Base-by-base conservation (phyloP, 768 basidiomycete genomes). In the Boletus reticuloceps region DNA sequence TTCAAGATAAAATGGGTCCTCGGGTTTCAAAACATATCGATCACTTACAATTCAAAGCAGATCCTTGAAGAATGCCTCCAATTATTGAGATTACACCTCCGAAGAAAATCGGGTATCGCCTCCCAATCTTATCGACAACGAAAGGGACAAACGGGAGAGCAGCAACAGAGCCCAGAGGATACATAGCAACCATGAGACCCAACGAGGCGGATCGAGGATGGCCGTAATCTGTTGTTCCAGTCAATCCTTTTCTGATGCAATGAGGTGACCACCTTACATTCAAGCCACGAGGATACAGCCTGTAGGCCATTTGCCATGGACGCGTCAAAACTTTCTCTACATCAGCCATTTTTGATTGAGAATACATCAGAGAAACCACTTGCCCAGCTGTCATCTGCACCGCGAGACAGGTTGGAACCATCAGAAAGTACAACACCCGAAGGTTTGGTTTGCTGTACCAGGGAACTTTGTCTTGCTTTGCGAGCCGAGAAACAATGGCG, bases 371-470 rank as follows among this genome's bases (percentile, higher is more conserved):
- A 14, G 34, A 13, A 54, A 31, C 22, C 14, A 29, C 53, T 47
- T 46, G 19, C 56, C 56, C 53, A 19, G 37, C 50, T 6, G 48
- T 37, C 48, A 55, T 42, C n/a, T 60, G 59, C 46, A 66, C 62
- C 31, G 53, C 55, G 10, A 66, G 31, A 45, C 59, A 60, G 4
- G 55, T 51, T 20, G 83, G 83, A 55, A 84, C 71, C 66, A 86
- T 73, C 47, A 84, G 52, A 27, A 85, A 51, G 66, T 86, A 86
- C 43, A 85, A 62, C 16, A 74, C 34, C 27, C 83, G 72, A 56
- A 86, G 69, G 55, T 85, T 86, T 5, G 74, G 82, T 59, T 86
- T 86, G 58, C 64, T 65, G 65, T 85, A 85, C 85, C 84, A 86
- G 37, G 82, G 81, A 3, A 41, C 22, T 2, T 37, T 41, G 10